These are phyloP conservation scores for Eucalyptus fibrosa DNA, from an alignment of 345 rosid genomes.

Conservation along the genomic window DNA sequence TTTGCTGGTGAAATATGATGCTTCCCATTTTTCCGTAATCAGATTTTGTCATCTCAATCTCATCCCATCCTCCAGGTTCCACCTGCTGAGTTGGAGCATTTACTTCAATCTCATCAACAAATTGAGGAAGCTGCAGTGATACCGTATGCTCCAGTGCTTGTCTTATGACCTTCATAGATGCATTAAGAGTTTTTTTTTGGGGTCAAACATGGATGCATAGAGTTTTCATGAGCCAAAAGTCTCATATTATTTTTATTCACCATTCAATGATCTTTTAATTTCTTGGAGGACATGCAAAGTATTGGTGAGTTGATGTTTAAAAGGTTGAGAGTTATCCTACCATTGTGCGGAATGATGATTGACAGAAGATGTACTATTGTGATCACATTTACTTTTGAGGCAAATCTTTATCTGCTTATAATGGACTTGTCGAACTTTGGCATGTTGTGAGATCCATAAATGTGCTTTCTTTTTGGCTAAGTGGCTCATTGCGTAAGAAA, in stretches of 20 bases:
- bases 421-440: not conserved
- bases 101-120: conserved; percentile 63
- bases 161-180: not conserved
- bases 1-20: not conserved
- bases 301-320: not conserved
- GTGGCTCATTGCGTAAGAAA: not conserved
- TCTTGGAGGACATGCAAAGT: not conserved
- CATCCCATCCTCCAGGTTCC: conserved; percentile 49
- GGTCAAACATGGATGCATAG: not conserved
- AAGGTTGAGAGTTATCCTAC: not conserved
- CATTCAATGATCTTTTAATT: not conserved
- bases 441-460: not conserved
- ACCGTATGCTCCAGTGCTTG: conserved; percentile 40
- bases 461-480: not conserved
- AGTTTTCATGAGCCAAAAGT: not conserved
- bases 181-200: not conserved
- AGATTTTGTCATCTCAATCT: not conserved
- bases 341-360: not conserved
- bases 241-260: not conserved
- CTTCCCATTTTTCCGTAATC: not conserved
- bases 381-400: not conserved
- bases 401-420: not conserved
- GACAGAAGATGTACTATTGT: not conserved
- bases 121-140: conserved; percentile 84
- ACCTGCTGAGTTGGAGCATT: conserved; percentile 81